Evolutionary conservation across 495 filamentous ascomycete species (phyloP).

Genomic region (Trichoderma orchidacearum): DNA sequence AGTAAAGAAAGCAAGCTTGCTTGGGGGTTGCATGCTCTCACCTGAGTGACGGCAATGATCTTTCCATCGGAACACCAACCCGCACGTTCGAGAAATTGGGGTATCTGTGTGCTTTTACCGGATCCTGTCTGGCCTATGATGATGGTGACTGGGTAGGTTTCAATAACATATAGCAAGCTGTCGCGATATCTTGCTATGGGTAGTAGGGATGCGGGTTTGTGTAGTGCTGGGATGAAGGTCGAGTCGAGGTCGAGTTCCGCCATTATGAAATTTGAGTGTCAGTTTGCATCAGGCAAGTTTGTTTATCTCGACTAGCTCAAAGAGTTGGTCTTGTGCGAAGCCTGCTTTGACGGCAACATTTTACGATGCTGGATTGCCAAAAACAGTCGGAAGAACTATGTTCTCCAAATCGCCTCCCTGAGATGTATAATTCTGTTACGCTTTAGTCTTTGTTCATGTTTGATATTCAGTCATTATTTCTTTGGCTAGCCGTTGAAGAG

Average conservation of each 20-base stretch:
- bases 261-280: constrained; percentile 16
- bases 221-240: constrained; percentile 59
- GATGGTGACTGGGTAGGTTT: constrained; percentile 66
- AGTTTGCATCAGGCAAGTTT: neutral
- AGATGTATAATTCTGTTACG: no score
- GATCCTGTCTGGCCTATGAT: constrained; percentile 86
- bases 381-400: no score
- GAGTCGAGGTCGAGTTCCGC: constrained; percentile 46
- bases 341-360: neutral
- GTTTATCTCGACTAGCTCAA: neutral
- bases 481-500: no score
- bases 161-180: constrained; percentile 60
- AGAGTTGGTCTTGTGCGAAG: neutral
- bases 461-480: no score
- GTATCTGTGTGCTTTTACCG: constrained; percentile 82
- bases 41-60: constrained; percentile 81
- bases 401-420: no score
- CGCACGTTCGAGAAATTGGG: constrained; percentile 74
- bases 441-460: no score
- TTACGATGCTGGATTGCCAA: no score
- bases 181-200: constrained; percentile 67
- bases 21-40: no score
- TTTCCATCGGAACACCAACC: constrained; percentile 81
- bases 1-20: neutral
- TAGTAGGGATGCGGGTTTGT: constrained; percentile 63